phyloP scores from a whole-genome alignment of 306 rosid species.

The Begonia loranthoides region DNA sequence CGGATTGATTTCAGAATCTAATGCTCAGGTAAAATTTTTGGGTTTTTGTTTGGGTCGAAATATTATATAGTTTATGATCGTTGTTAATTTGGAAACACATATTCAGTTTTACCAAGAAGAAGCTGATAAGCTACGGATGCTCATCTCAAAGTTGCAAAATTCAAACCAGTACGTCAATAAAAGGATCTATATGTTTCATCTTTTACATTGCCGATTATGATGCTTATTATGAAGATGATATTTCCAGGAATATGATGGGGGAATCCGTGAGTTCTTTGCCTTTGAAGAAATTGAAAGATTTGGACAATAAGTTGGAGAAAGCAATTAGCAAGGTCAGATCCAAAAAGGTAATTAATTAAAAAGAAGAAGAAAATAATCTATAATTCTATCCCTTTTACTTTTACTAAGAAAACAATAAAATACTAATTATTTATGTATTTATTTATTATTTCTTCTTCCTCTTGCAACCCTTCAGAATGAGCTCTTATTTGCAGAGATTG shows the following conservation, averaged over 20 bases:
- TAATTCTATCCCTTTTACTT: not conserved
- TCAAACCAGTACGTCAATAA: slow-evolving; percentile 41
- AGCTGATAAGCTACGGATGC: slow-evolving; percentile 62
- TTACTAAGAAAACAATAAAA: not conserved
- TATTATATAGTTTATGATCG: not conserved
- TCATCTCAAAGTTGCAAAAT: slow-evolving; percentile 58
- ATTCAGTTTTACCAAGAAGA: slow-evolving; percentile 80
- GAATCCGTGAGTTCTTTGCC: slow-evolving; percentile 37
- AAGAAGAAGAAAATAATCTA: not conserved
- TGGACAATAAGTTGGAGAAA: slow-evolving; percentile 66
- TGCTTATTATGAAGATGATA: not conserved
- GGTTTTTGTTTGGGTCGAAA: not conserved
- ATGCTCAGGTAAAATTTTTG: slow-evolving; percentile 51
- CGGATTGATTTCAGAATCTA: slow-evolving; percentile 78
- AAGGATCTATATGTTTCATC: no score
- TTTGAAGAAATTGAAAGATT: slow-evolving; percentile 44
- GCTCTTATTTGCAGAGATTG: slow-evolving; percentile 81
- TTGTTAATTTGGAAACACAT: not conserved
- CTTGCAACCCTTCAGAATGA: slow-evolving; percentile 45
- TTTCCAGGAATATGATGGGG: slow-evolving; percentile 60
- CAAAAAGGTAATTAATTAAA: slow-evolving; percentile 69
- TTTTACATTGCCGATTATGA: no score
- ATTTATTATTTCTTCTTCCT: not conserved
- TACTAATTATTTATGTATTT: no score
- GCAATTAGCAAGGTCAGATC: slow-evolving; percentile 73